A percentile compares a stretch with the other conserved stretches of the same genome.
Evolutionary conservation across 306 rosid species (phyloP).

Genomic region (Cucumis melo): DNA sequence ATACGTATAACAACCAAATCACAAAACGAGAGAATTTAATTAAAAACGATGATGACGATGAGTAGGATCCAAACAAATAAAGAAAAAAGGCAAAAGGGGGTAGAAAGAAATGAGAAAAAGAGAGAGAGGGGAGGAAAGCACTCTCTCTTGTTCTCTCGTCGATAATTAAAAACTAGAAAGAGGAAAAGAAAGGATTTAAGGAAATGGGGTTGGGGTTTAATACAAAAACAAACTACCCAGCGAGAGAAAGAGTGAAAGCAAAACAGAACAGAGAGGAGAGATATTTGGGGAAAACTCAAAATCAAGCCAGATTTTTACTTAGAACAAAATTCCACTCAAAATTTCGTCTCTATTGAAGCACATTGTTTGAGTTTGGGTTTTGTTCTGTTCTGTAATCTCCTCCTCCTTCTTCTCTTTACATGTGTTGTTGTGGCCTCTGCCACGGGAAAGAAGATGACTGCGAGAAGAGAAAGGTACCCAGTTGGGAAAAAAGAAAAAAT

Average conservation of each 20-base stretch:
- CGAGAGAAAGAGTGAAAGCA: background rate
- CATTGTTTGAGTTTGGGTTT: background rate
- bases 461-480: background rate
- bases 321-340: background rate
- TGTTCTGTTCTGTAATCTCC: background rate
- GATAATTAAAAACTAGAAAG: background rate
- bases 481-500: background rate
- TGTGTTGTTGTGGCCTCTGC: background rate
- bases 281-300: background rate
- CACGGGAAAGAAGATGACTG: background rate
- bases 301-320: background rate
- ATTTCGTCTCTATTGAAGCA: background rate
- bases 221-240: background rate
- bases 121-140: background rate
- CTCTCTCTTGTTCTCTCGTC: constrained; percentile 1
- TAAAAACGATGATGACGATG: constrained; percentile 11
- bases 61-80: background rate
- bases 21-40: background rate
- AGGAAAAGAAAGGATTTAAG: background rate
- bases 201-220: background rate
- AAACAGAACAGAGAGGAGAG: background rate
- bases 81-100: background rate
- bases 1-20: background rate
- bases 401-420: background rate
- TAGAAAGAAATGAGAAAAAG: background rate